These are phyloP conservation scores for Arthrinium puccinioides DNA, from an alignment of 2,329 filamentous ascomycete genomes.

Conservation along the genomic window DNA sequence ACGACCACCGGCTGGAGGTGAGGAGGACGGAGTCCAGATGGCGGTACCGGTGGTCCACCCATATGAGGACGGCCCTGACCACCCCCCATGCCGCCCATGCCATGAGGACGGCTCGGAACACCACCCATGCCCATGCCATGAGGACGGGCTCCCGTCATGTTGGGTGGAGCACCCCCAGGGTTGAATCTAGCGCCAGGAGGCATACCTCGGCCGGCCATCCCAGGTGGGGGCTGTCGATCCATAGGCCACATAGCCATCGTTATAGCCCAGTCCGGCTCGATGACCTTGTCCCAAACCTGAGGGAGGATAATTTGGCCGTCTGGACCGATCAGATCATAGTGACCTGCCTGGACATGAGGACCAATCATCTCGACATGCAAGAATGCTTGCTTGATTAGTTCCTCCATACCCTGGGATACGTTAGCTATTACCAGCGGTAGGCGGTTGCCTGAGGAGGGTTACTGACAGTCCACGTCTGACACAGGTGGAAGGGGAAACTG, in stretches of 20 bases:
- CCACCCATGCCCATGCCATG: too few species aligned
- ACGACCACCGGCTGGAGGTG: neutral
- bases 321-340: slow-evolving; percentile 74
- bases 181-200: neutral
- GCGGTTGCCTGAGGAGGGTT: neutral
- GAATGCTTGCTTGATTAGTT: slow-evolving; percentile 79
- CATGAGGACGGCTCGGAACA: too few species aligned
- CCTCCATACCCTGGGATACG: slow-evolving; percentile 65
- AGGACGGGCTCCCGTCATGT: too few species aligned
- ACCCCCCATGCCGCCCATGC: too few species aligned
- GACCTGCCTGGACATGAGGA: slow-evolving; percentile 67
- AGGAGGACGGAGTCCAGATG: neutral
- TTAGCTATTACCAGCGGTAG: slow-evolving; percentile 15
- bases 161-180: neutral
- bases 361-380: slow-evolving; percentile 70
- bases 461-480: slow-evolving; percentile 75
- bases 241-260: slow-evolving; percentile 61
- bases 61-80: too few species aligned
- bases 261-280: slow-evolving; percentile 69
- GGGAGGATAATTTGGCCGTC: slow-evolving; percentile 78
- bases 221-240: slow-evolving; percentile 23
- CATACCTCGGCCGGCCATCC: neutral
- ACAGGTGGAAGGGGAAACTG: slow-evolving; percentile 82
- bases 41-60: neutral
- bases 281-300: slow-evolving; percentile 71